phyloP scores from a whole-genome alignment of 2,329 filamentous ascomycete species.

The Aspergillus sp. region DNA sequence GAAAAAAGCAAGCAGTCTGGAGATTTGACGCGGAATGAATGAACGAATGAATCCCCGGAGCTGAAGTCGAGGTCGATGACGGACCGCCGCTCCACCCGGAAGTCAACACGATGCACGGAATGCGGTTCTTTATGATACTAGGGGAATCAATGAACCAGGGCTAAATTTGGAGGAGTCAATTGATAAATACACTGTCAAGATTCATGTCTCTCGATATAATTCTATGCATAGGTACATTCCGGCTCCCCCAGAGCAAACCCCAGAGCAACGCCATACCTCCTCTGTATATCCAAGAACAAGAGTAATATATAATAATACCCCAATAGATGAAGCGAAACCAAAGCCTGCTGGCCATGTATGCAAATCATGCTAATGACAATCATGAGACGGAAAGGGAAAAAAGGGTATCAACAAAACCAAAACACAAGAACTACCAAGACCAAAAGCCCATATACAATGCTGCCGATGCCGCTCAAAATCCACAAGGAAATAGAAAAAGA shows the following conservation, averaged over 20 bases:
- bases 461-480: not conserved
- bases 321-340: not conserved
- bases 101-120: too few species aligned
- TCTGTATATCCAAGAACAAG: not conserved
- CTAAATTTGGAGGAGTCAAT: not conserved
- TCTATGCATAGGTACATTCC: too few species aligned
- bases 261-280: not conserved
- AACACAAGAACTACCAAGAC: not conserved
- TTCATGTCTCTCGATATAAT: too few species aligned
- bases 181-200: not conserved
- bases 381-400: not conserved
- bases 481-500: not conserved
- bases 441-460: not conserved
- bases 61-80: too few species aligned
- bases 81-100: constrained; percentile 5
- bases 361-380: constrained; percentile 1
- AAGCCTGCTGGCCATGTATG: not conserved
- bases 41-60: too few species aligned
- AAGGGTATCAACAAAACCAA: not conserved
- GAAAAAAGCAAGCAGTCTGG: too few species aligned
- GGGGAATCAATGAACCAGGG: too few species aligned
- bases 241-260: too few species aligned
- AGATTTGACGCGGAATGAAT: too few species aligned
- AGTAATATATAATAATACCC: not conserved
- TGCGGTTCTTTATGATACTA: too few species aligned